Base-by-base conservation (phyloP, 164 flowering plant genomes). In the Platanus orientalis region DNA sequence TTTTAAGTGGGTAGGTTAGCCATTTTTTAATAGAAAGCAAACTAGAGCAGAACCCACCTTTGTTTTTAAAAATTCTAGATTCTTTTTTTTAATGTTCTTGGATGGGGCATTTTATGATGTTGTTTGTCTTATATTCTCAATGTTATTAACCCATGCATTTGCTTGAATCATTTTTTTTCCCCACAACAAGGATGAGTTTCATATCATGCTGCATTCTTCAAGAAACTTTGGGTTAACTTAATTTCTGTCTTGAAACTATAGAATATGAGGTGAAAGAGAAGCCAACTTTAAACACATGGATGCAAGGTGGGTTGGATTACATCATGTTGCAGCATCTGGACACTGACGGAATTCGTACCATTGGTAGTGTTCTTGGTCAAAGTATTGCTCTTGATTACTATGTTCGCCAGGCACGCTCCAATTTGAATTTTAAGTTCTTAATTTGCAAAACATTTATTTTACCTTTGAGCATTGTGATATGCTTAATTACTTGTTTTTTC, bases 281-380 rank as follows among this genome's bases (percentile, higher is more conserved):
- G 34, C 90, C 96, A 48, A 68, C 82, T 51, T 65, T 86, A 39
- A 66, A 71, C 71, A 84, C 95, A 25, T 92, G 95, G 98, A 90
- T 92, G 96, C 76, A 85, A 77, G 96, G 92, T 53, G 96, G 98
- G 23, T 63, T 89, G 63, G 98, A 90, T 71, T 80, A 83, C 74
- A 87, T 93, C 74, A 83, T 83, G 88, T 69, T 93, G 70, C 96
- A 86, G 78, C 82, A 81, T 70, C 63, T 90, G 80, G 83, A 83
- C 61, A 81, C 82, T 78, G 97, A 90, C 78, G 96, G 96, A 12
- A 91, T 94, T 47, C 88, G 96, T 51, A 91, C 84, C 20, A 88
- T 94, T 76, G 97, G 99, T 53, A 86, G 96, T 73, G 97, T 94
- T 76, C 96, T 94, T 65, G 98, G 97, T 67, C 98, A 91, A 79